These are phyloP conservation scores for Vitis vinifera DNA, from an alignment of 164 flowering plant species.

Conservation along the genomic window ASM3070453v1 NC_081810.1:8152001-8152500, in stretches of 20 bases:
- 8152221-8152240: conserved; percentile 92
- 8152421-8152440: conserved; percentile 96
- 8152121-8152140: conserved; percentile 84
- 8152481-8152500: background rate
- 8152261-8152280: conserved; percentile 99
- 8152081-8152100: background rate
- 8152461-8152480: conserved; percentile 3
- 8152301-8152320: background rate
- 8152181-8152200: conserved; percentile 86
- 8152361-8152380: conserved; percentile 91
- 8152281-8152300: conserved; percentile 70
- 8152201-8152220: conserved; percentile 84
- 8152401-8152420: conserved; percentile 94
- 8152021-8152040: conserved; percentile 81
- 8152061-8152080: background rate
- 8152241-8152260: conserved; percentile 95
- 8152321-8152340: background rate
- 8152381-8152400: conserved; percentile 95
- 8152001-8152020: conserved; percentile 97
- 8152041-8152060: background rate
- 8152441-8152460: conserved; percentile 75
- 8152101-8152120: conserved; percentile 63
- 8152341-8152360: background rate
- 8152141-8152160: conserved; percentile 92
- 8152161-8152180: conserved; percentile 97